Evolutionary conservation across 805 yeast genomes (phyloP), one percentile per base, ranked within the genome.

Genomic region (Wickerhamomyces kurtzmanii): DNA sequence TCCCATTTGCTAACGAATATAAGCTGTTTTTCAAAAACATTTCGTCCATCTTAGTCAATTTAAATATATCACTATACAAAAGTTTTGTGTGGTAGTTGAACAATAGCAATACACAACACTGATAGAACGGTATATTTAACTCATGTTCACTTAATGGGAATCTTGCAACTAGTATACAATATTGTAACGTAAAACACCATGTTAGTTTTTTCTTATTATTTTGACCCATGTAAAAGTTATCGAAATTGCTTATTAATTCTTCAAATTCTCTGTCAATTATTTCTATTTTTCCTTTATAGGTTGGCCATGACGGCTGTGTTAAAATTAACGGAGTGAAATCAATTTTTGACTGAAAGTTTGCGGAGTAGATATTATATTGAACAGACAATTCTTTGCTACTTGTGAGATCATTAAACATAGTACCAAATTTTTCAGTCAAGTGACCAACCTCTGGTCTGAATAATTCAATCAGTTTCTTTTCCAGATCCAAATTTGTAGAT

Each of bases 1-100:
- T 42, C 5, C 44, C 45, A 9, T 28, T 33, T 3, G 40, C 37
- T n/a, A 47, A 29, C 0, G 53, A 47, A 26, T 43, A 37, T n/a
- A 45, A 22, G 0, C 34, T 33, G 23, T 44, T 29, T 3, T 40
- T 31, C 3, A 45, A 21, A 4, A 29, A 29, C 17, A 17, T 30
- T 2, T 39, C 26, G n/a, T 40, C 43, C 24, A 46, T 24, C 5
- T 26, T 31, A 4, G 40, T 30, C 6, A 14, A 12, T n/a, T 8
- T 9, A 18, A 30, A 36, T 2, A 40, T 28, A 10, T 43, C 32
- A 6, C 31, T 31, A 21, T 29, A 41, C 3, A 41, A 24, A 14
- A 42, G 14, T 4, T 28, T 14, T 1, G 34, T 39, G 8, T 18
- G 7, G 2, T 43, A 39, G 20, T 42, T 40, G 31, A 47, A 39